Base-by-base conservation (phyloP, 768 basidiomycete genomes). In the Termitomyces titanicus region DNA sequence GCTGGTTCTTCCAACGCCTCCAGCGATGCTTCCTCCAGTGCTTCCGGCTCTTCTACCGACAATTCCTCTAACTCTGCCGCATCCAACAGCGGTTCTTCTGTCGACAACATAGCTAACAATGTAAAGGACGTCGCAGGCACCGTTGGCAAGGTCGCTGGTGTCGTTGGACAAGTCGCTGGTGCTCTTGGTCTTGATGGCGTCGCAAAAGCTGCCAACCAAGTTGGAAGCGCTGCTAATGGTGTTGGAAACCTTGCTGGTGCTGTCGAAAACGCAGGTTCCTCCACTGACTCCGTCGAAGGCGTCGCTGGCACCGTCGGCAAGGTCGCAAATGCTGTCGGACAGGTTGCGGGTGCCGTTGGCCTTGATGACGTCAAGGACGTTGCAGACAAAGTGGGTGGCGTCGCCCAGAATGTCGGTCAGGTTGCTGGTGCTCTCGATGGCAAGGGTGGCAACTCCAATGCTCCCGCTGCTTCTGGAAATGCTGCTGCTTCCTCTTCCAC, bases 281-380 rank as follows among this genome's bases (percentile, higher is more conserved):
- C 38, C 12, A 13, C 15, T 11, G 18, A 13, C 18, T 39, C 38
- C 12, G 38, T 55, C 3, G 27, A 33, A 17, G 47, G 54, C 22
- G 54, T 55, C 10, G 54, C 54, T 33, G 47, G 47, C 18, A 55
- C 54, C 6, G 54, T 48, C 17, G 54, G 54, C 18, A 55, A 55
- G 29, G 54, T 55, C 20, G 38, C 38, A 13, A 39, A 10, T 40
- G n/a, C 10, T 17, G 34, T 35, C 15, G 34, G 34, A 35, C 34
- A 35, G 34, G 15, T 35, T 15, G 34, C 34, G 3, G 34, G 34
- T 8, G 34, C 34, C 11, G 2, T 47, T 31, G 45, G 45, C 12
- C 29, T 47, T 31, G 29, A 18, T 10, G 45, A 22, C 6, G 45
- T 33, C 31, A 20, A 47, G 27, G 25, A 31, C 2, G 31, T 18